Conservation (phyloP, 345 rosid species). For the Raphanus sativus region DNA sequence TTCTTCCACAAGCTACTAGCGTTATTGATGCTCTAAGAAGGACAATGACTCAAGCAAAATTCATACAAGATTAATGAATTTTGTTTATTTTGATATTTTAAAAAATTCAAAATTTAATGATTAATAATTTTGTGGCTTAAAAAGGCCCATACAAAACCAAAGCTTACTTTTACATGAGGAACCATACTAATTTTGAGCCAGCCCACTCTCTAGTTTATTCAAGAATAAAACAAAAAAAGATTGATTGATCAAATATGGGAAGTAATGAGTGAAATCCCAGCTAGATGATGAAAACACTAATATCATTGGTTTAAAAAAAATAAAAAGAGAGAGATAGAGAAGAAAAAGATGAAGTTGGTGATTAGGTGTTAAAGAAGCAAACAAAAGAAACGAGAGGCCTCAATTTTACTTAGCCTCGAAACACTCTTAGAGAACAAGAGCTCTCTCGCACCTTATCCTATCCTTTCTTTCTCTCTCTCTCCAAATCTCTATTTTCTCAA, state of each 20-base stretch:
- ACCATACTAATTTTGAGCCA: not conserved
- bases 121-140: not conserved
- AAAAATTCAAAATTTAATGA: not conserved
- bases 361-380: conserved; percentile 38
- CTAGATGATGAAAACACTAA: not conserved
- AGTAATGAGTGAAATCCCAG: not conserved
- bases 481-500: conserved; percentile 26
- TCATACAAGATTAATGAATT: too few relatives aligned
- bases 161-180: not conserved
- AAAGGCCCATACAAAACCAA: not conserved
- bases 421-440: conserved; percentile 31
- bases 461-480: conserved; percentile 40
- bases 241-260: not conserved
- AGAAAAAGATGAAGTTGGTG: conserved; percentile 34
- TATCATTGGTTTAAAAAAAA: not conserved
- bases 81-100: not conserved
- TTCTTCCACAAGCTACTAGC: too few relatives aligned
- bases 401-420: conserved; percentile 52
- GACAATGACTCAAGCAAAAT: too few relatives aligned
- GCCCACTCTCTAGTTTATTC: not conserved
- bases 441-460: conserved; percentile 68
- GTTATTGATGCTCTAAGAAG: too few relatives aligned
- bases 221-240: not conserved
- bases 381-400: conserved; percentile 64
- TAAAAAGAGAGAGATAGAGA: not conserved